Percentiles rank a stretch among this genome's conserved stretches.
Evolutionary conservation across 2,329 filamentous ascomycete genomes (phyloP).

Genomic region (Epichloe amarillans): DNA sequence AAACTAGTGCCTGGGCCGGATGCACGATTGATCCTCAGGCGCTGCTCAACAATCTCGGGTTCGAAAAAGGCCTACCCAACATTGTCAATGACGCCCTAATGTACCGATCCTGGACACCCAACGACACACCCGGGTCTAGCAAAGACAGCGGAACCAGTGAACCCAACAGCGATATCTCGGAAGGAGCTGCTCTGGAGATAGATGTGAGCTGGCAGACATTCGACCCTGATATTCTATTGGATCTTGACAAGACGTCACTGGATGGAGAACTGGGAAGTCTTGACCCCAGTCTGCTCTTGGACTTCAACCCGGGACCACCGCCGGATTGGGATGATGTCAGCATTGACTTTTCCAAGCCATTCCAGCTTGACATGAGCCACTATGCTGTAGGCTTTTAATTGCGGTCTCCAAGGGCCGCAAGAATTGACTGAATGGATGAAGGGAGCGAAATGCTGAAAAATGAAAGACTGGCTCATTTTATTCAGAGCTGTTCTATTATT

Average conservation of each 20-base stretch:
- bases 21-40: conserved; percentile 39
- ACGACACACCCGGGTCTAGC: conserved; percentile 51
- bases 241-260: conserved; percentile 24
- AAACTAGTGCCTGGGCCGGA: conserved; percentile 22
- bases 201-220: conserved; percentile 37
- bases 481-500: too few relatives aligned
- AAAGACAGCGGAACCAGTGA: conserved; percentile 47
- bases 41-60: conserved; percentile 21
- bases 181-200: conserved; percentile 39
- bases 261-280: conserved; percentile 13
- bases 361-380: conserved; percentile 33
- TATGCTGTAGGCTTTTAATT: conserved; percentile 18
- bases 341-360: conserved; percentile 38
- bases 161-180: conserved; percentile 48
- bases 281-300: conserved; percentile 18
- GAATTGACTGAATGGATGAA: too few relatives aligned
- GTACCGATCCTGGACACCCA: conserved; percentile 43
- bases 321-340: conserved; percentile 37
- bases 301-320: conserved; percentile 11
- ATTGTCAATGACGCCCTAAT: conserved; percentile 39
- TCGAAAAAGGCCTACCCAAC: conserved; percentile 24
- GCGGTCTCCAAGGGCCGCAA: neutral
- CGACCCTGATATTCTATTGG: conserved; percentile 30
- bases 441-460: too few relatives aligned
- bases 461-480: too few relatives aligned